These are phyloP conservation scores for Amorphotheca resinae DNA, from an alignment of 495 filamentous ascomycete genomes.

Conservation along the genomic window DNA sequence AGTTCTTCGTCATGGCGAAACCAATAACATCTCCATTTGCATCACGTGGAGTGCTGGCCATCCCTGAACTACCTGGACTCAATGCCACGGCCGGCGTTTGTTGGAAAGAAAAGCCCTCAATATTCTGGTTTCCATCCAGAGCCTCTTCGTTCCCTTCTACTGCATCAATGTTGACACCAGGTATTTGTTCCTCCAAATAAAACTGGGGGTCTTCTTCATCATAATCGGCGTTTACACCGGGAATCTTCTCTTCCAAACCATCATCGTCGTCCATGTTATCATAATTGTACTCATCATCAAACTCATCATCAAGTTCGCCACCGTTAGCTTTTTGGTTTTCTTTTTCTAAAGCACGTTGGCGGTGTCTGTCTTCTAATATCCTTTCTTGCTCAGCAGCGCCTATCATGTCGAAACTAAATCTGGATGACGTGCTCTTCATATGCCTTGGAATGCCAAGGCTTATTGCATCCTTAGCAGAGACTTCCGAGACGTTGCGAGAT, in stretches of 20 bases:
- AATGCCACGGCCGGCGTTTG: slow-evolving; percentile 35
- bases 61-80: slow-evolving; percentile 33
- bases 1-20: slow-evolving; percentile 32
- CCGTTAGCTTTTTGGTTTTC: slow-evolving; percentile 27
- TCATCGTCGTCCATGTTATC: slow-evolving; percentile 59
- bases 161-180: slow-evolving; percentile 23
- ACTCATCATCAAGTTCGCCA: slow-evolving; percentile 44
- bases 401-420: slow-evolving; percentile 92
- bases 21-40: slow-evolving; percentile 35
- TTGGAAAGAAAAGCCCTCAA: slow-evolving; percentile 38
- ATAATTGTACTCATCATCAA: slow-evolving; percentile 56
- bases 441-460: slow-evolving; percentile 42
- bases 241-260: slow-evolving; percentile 63
- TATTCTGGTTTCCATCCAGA: slow-evolving; percentile 18
- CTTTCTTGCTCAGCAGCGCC: slow-evolving; percentile 70
- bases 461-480: slow-evolving; percentile 31
- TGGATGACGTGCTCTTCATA: slow-evolving; percentile 74
- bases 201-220: slow-evolving; percentile 24
- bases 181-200: slow-evolving; percentile 22
- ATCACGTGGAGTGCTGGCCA: slow-evolving; percentile 42
- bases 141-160: slow-evolving; percentile 19
- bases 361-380: slow-evolving; percentile 73
- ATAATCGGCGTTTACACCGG: slow-evolving; percentile 57
- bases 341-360: slow-evolving; percentile 52
- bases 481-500: slow-evolving; percentile 30